These are phyloP conservation scores for Pichia cactophila DNA, from an alignment of 1,139 yeast species.

Conservation along the genomic window DNA sequence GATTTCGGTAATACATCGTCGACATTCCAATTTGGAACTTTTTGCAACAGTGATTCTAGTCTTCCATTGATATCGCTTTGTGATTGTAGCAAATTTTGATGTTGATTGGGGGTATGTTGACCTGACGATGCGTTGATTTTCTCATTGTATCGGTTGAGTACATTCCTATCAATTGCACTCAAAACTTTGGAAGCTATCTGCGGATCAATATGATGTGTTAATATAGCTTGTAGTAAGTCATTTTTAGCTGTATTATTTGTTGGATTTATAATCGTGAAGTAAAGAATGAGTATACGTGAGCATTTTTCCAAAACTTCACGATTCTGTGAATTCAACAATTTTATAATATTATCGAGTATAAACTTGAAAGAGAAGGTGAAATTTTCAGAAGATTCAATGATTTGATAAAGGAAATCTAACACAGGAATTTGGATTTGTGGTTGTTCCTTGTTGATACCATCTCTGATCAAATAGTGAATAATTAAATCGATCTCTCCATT, in stretches of 20 bases:
- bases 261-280: constrained; percentile 32
- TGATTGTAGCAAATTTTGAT: not conserved
- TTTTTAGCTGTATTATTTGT: constrained; percentile 36
- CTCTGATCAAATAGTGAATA: constrained; percentile 40
- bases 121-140: not conserved
- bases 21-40: constrained; percentile 17
- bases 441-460: constrained; percentile 43
- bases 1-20: constrained; percentile 17
- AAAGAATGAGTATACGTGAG: constrained; percentile 31
- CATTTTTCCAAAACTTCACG: constrained; percentile 30
- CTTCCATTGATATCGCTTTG: constrained; percentile 3
- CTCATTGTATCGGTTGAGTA: constrained; percentile 18
- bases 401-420: constrained; percentile 31
- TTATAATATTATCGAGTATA: constrained; percentile 36
- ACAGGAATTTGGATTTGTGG: constrained; percentile 38
- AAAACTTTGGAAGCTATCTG: constrained; percentile 29
- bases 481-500: constrained; percentile 37
- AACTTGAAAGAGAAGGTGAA: constrained; percentile 33
- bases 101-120: not conserved
- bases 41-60: constrained; percentile 9
- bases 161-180: constrained; percentile 27
- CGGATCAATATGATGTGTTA: constrained; percentile 32
- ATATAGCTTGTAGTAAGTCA: constrained; percentile 45
- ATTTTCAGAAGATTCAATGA: constrained; percentile 32
- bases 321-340: constrained; percentile 31